These are phyloP conservation scores for Apiotrichum siamense DNA, from an alignment of 1,284 basidiomycete genomes.

Conservation along the genomic window DNA sequence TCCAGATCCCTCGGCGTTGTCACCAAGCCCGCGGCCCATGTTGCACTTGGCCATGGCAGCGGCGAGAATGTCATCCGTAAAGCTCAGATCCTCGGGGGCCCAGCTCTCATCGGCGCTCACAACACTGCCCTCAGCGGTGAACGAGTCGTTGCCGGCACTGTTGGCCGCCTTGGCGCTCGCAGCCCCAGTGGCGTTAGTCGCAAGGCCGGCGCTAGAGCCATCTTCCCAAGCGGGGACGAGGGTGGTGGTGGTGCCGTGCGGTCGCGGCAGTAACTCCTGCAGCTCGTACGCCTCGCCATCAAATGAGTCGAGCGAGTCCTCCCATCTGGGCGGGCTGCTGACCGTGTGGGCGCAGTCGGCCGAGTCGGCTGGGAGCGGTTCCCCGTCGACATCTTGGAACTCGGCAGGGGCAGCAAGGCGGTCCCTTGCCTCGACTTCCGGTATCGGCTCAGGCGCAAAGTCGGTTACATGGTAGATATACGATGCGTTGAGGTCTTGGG, in stretches of 20 bases:
- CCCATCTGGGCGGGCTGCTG: no score
- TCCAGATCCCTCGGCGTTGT: not conserved
- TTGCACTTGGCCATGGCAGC: not conserved
- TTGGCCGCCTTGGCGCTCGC: no score
- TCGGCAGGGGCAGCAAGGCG: not conserved
- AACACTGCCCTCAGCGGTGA: not conserved
- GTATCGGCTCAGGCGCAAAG: no score
- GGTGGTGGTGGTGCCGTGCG: not conserved
- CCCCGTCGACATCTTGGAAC: not conserved
- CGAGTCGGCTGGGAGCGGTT: no score
- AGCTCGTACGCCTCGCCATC: not conserved
- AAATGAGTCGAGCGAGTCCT: no score
- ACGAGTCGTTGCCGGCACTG: not conserved
- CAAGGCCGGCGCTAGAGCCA: no score
- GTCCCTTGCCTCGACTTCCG: not conserved
- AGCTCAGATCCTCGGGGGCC: conserved; percentile 5
- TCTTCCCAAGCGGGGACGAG: not conserved
- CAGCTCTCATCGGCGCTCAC: not conserved
- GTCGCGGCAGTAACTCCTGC: not conserved
- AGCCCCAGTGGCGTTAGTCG: no score
- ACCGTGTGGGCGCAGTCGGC: no score
- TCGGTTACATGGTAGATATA: not conserved
- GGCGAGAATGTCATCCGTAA: conserved; percentile 1
- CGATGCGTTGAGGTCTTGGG: not conserved
- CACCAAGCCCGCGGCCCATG: not conserved